Evolutionary conservation across 2,329 filamentous ascomycete genomes (phyloP), one percentile per base, ranked within the genome.

Genomic region (Blastomyces percursus): DNA sequence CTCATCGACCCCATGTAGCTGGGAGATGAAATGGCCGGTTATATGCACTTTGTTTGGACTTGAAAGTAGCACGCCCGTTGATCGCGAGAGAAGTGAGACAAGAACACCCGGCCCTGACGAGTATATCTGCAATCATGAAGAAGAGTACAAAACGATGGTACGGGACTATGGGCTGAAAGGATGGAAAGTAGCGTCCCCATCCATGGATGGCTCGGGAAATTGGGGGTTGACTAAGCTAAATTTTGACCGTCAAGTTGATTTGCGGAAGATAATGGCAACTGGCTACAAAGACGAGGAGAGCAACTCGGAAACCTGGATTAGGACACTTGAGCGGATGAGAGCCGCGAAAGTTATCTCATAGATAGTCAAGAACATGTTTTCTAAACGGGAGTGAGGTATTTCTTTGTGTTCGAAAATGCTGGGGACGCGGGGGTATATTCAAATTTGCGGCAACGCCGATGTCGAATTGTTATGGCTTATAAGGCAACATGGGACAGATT

Each of bases 41-140:
- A 59, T 66, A 44, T 65, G 64, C 51, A 30, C 58, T 27, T 66
- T 61, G 62, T 64, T 66, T 51, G 64, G 64, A 19, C 64, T 65
- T 32, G 35, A 61, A 7, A 64, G 62, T 11, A 63, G 42, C 44
- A 54, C 62, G 19, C 65, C 65, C 1, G 62, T 63, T 24, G 65
- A 65, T 60, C 52, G 58, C 46, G 63, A 65, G 44, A 60, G 42
- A 27, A 50, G 59, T 12, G 56, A 42, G 12, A 66, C 63, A 35
- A 24, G 24, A 19, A 57, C 52, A 44, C 52, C 61, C n/a, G 59
- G 63, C 1, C 65, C 63, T 7, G 63, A 65, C 35, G 60, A 61
- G 51, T 66, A 65, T 60, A 65, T 63, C 38, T 30, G 52, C 19
- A 46, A 51, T 27, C 63, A 66, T 24, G 46, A 65, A 21, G 54